Percentiles rank a stretch among this genome's conserved stretches.
phyloP scores from a whole-genome alignment of 352 stramenopile genomes.

The Blastocystis sp. region DNA sequence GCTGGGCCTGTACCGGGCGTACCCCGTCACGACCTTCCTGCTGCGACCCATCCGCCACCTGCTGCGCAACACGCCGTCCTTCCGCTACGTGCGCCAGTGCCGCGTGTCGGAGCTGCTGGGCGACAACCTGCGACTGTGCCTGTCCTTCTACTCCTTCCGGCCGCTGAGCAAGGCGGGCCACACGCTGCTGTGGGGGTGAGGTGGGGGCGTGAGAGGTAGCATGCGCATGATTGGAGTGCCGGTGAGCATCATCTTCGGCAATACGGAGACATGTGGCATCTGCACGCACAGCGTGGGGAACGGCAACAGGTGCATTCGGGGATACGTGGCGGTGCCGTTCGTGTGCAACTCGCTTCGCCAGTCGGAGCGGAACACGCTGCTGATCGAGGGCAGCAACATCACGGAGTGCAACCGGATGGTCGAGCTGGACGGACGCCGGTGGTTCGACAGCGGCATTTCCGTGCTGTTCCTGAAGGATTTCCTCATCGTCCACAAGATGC shows the following conservation, averaged over 20 bases:
- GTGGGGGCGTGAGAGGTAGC: not conserved
- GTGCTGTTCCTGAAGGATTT: constrained; percentile 56
- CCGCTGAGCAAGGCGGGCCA: constrained; percentile 49
- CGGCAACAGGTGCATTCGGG: constrained; percentile 9
- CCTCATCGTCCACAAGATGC: constrained; percentile 63
- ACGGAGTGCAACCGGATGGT: constrained; percentile 39
- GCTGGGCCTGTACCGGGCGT: not conserved
- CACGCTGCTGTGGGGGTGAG: not conserved
- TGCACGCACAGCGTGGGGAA: constrained; percentile 55
- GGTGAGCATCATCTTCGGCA: constrained; percentile 62
- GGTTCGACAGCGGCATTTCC: constrained; percentile 64
- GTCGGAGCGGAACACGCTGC: constrained; percentile 41
- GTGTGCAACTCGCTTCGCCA: constrained; percentile 50
- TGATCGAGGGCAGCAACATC: constrained; percentile 61
- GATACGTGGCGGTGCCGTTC: constrained; percentile 36
- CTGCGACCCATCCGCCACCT: constrained; percentile 21
- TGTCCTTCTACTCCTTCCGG: constrained; percentile 62
- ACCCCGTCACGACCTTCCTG: constrained; percentile 3
- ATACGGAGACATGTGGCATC: constrained; percentile 54
- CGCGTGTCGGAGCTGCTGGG: constrained; percentile 43
- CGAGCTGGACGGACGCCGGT: not conserved
- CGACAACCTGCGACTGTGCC: constrained; percentile 34
- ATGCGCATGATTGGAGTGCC: constrained; percentile 44
- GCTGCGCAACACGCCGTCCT: constrained; percentile 46
- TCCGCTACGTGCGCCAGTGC: constrained; percentile 17